Evolutionary conservation across 139 green algal genomes (phyloP), one percentile per base, ranked within the genome.

Genomic region (Trebouxia sp.): DNA sequence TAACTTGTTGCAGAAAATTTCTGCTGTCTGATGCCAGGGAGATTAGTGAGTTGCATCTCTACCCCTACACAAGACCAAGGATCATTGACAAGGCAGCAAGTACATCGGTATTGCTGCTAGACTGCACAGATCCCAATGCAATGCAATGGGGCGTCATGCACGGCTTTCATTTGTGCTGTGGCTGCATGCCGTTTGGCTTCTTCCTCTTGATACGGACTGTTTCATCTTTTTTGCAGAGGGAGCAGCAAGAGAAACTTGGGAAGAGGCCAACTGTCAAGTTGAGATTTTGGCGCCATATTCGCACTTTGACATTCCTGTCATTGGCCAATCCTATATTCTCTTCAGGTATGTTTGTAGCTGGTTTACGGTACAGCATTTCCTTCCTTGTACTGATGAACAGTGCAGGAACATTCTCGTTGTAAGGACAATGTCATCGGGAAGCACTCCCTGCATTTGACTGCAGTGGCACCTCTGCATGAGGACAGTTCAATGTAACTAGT

Each of bases 221-320:
- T 17, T 22, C 6, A 30, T 30, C 15, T 48, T 17, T 8, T 58
- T 10, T 75, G 78, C 77, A 76, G 90, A 89, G 56, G 93, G 93
- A 4, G 93, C 93, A 35, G 83, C 66, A 5, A 69, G 93, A 37
- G 93, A 97, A 67, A 92, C 88, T 1, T 79, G 76, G 67, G 93
- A 97, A 83, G 93, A 97, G 75, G 93, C 90, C 0, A 81, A 81
- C 20, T 89, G 88, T 9, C 47, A 66, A n/a, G 76, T 83, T 3
- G 55, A 84, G 0, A 86, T 93, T 10, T 1, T 87, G 15, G 88
- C 83, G 6, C 90, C 90, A 6, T 94, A 87, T 74, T 51, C 70
- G 10, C 85, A 90, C 62, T 86, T 90, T 56, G 94, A 98, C 88
- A 96, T 98, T 35, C 92, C 93, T 0, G 65, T 84, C 14, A 98